Percentiles rank a stretch among this genome's conserved stretches.
Conservation (phyloP, 192 early-diverging fungal species). For the Phycomyces blakesleeanus region DNA sequence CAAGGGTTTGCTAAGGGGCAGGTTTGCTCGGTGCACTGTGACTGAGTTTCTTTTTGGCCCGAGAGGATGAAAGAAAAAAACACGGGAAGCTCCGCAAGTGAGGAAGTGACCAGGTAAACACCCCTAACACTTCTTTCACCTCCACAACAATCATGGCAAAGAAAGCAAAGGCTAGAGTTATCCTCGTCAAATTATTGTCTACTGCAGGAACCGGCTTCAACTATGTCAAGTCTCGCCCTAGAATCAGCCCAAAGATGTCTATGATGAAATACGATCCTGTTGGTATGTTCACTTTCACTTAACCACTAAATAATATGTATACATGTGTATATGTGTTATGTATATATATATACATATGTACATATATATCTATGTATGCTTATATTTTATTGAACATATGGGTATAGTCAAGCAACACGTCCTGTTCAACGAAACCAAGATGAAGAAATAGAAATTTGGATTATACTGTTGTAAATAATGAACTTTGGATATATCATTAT, state of each 20-base stretch:
- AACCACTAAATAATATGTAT: no score
- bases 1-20: not conserved
- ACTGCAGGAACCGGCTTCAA: constrained; percentile 92
- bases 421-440: constrained; percentile 85
- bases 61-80: not conserved
- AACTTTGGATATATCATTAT: no score
- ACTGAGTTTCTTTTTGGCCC: constrained; percentile 1
- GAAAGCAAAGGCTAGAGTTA: constrained; percentile 79
- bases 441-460: constrained; percentile 46
- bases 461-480: no score
- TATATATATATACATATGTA: no score
- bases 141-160: constrained; percentile 56
- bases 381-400: not conserved
- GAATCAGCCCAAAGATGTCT: constrained; percentile 75
- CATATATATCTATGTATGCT: no score
- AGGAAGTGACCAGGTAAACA: not conserved
- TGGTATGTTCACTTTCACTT: constrained; percentile 40
- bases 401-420: constrained; percentile 77
- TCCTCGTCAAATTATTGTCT: constrained; percentile 83
- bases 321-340: no score
- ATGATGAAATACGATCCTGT: constrained; percentile 94
- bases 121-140: not conserved
- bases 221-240: constrained; percentile 76
- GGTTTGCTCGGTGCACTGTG: not conserved
- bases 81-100: not conserved